phyloP scores from a whole-genome alignment of 768 basidiomycete species.

The Pleurotus salmoneostramineus region DNA sequence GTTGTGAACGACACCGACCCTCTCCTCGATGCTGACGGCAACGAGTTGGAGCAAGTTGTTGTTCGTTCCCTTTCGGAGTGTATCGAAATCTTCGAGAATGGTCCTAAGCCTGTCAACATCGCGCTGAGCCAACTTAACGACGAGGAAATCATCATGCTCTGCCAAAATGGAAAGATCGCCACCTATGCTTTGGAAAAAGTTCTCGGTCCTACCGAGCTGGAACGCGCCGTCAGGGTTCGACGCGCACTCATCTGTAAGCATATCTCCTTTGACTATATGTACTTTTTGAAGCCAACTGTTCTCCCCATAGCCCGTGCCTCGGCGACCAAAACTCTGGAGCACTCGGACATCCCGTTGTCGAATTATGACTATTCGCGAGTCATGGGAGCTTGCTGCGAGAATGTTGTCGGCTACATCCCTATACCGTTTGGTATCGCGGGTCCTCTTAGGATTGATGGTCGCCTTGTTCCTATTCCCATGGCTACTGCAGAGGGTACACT shows the following conservation, averaged over 20 bases:
- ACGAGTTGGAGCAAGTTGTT: slow-evolving; percentile 6
- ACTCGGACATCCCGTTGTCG: slow-evolving; percentile 74
- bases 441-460: slow-evolving; percentile 87
- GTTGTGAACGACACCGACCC: neutral
- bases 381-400: slow-evolving; percentile 96
- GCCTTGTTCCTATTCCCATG: slow-evolving; percentile 90
- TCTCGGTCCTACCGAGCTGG: slow-evolving; percentile 60
- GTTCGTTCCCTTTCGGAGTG: slow-evolving; percentile 72
- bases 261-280: neutral
- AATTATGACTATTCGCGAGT: slow-evolving; percentile 94
- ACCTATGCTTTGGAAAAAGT: slow-evolving; percentile 94
- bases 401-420: slow-evolving; percentile 96
- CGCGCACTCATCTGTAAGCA: slow-evolving; percentile 86
- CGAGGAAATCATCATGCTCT: slow-evolving; percentile 86
- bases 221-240: slow-evolving; percentile 83
- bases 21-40: neutral
- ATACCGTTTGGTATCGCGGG: slow-evolving; percentile 96
- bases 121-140: slow-evolving; percentile 69
- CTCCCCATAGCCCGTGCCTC: slow-evolving; percentile 69
- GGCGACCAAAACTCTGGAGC: slow-evolving; percentile 76
- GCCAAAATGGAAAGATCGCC: slow-evolving; percentile 89
- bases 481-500: slow-evolving; percentile 98
- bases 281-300: neutral
- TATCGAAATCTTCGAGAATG: slow-evolving; percentile 74
- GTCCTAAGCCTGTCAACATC: slow-evolving; percentile 55